phyloP scores from a whole-genome alignment of 257 asterid genomes.

The Echites panduratus region DNA sequence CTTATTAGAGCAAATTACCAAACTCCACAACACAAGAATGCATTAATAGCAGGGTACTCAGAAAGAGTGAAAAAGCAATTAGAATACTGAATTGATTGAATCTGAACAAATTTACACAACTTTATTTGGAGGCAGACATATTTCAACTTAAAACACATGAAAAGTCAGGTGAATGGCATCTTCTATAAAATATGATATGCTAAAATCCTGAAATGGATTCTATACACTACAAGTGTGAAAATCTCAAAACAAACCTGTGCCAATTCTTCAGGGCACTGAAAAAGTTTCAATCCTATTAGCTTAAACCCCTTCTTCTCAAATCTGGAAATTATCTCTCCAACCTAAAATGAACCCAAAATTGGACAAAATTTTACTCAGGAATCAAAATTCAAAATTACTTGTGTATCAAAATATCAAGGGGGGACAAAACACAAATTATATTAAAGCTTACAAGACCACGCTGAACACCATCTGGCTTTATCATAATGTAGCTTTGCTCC shows the following conservation, averaged over 20 bases:
- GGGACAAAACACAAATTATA: neutral
- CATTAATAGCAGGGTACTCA: neutral
- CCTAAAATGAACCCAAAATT: constrained; percentile 31
- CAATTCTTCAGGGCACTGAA: constrained; percentile 69
- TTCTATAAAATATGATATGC: neutral
- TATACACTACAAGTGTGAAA: neutral
- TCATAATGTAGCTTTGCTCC: constrained; percentile 81
- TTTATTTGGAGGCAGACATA: neutral
- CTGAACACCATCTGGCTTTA: constrained; percentile 96
- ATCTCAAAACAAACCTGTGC: constrained; percentile 60
- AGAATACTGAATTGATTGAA: neutral
- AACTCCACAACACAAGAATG: neutral
- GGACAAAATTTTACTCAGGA: constrained; percentile 3
- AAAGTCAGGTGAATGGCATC: neutral
- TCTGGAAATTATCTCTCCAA: constrained; percentile 84
- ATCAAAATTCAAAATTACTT: neutral
- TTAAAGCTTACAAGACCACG: constrained; percentile 69
- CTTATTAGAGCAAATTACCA: neutral
- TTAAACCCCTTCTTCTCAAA: constrained; percentile 94
- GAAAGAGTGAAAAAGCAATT: neutral
- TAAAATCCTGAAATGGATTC: neutral
- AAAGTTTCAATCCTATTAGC: constrained; percentile 78
- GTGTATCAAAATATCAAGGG: neutral
- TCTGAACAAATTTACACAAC: neutral
- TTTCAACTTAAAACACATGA: neutral